A percentile compares a stretch with the other conserved stretches of the same genome.
Evolutionary conservation across 108 stramenopile genomes (phyloP).

Genomic region (Nitzschia sp.): DNA sequence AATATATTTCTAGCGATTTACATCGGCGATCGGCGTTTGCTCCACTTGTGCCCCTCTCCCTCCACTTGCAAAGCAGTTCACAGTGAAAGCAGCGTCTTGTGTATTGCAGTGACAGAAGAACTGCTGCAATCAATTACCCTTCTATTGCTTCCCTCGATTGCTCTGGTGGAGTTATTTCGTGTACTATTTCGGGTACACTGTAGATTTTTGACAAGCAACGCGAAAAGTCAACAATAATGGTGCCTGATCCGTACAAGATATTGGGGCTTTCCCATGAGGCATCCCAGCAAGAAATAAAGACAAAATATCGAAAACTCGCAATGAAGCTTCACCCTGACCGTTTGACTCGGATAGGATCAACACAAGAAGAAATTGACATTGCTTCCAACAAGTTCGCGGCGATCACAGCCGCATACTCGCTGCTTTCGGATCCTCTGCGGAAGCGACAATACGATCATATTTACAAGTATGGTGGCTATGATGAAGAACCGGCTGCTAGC

Average conservation of each 20-base stretch:
- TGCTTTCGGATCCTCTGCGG: conserved; percentile 64
- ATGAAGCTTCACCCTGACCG: conserved; percentile 93
- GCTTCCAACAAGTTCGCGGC: conserved; percentile 49
- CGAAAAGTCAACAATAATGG: neutral
- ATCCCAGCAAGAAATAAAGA: conserved; percentile 58
- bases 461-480: conserved; percentile 43
- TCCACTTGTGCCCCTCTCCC: no score
- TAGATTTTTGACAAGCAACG: neutral
- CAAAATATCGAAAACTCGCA: conserved; percentile 66
- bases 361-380: conserved; percentile 5
- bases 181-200: no score
- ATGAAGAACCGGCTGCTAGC: neutral
- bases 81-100: no score
- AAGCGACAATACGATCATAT: conserved; percentile 65
- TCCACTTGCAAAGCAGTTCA: no score
- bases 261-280: conserved; percentile 51
- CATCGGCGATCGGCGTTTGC: no score
- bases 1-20: no score
- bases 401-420: conserved; percentile 78
- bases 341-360: conserved; percentile 32
- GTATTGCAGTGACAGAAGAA: no score
- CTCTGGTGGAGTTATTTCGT: no score
- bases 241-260: conserved; percentile 55
- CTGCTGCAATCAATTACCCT: no score
- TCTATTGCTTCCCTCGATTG: no score